Evolutionary conservation across 257 asterid species (phyloP).

Genomic region (Eucommia ulmoides): DNA sequence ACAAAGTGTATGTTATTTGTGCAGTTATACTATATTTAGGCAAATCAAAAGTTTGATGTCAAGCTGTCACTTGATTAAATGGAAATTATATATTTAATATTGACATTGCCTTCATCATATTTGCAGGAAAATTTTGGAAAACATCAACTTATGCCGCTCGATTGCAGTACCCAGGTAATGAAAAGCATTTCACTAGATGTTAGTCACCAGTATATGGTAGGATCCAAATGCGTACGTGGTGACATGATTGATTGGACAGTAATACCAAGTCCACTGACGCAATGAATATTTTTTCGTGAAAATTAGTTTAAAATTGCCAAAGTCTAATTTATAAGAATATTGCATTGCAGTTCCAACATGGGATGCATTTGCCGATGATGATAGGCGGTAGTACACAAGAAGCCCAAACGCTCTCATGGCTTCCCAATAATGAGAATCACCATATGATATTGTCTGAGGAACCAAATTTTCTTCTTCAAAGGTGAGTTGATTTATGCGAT

Average conservation of each 20-base stretch:
- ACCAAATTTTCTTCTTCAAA: constrained; percentile 32
- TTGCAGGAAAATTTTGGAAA: constrained; percentile 37
- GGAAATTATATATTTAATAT: too few relatives aligned
- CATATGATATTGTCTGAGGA: constrained; percentile 35
- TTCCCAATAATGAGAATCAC: constrained; percentile 38
- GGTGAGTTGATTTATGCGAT: constrained; percentile 26
- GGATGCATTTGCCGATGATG: constrained; percentile 26
- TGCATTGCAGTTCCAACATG: constrained; percentile 34
- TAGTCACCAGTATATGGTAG: background rate
- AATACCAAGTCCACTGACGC: background rate
- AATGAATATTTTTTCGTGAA: background rate
- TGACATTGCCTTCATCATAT: constrained; percentile 3
- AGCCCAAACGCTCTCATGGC: constrained; percentile 39
- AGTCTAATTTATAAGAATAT: background rate
- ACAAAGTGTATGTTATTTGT: constrained; percentile 30
- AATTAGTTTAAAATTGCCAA: background rate
- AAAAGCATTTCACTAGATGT: background rate
- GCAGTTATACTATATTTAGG: too few relatives aligned
- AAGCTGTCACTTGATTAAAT: too few relatives aligned
- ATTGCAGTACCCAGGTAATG: constrained; percentile 48
- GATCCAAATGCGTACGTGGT: background rate
- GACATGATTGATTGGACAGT: background rate
- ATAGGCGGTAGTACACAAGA: constrained; percentile 38
- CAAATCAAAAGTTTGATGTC: too few relatives aligned
- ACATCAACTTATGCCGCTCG: constrained; percentile 33